Conservation (phyloP, 2,329 filamentous ascomycete species). For the Aspergillus flavus region DNA sequence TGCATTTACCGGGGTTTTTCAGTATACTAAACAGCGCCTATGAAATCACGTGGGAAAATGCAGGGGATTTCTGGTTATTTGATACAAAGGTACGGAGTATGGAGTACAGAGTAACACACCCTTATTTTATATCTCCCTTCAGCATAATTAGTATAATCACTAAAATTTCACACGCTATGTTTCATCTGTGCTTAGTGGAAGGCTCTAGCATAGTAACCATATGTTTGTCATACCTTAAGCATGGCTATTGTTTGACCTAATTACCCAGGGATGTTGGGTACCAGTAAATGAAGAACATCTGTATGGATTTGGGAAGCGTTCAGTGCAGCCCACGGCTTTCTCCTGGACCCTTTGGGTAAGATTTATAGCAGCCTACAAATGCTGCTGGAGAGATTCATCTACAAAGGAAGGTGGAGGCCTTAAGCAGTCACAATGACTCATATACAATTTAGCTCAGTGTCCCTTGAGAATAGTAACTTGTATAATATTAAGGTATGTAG, state of each 20-base stretch:
- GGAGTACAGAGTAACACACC: too few species aligned
- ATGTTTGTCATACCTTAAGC: too few species aligned
- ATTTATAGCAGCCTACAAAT: neutral
- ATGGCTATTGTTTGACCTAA: too few species aligned
- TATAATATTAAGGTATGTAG: neutral
- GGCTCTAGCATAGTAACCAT: neutral
- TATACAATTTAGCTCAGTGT: neutral
- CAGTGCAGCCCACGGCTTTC: neutral
- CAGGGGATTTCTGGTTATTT: too few species aligned
- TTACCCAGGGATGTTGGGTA: neutral
- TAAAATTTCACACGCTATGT: neutral
- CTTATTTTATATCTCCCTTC: too few species aligned
- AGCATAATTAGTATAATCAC: too few species aligned
- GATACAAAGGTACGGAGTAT: too few species aligned
- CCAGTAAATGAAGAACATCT: neutral
- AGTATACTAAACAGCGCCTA: neutral
- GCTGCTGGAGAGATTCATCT: neutral
- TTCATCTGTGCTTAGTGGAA: neutral
- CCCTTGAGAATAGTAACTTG: neutral
- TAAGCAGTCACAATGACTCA: neutral
- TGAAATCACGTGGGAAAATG: too few species aligned
- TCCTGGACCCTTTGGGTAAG: neutral
- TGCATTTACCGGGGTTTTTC: too few species aligned
- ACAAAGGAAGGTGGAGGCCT: neutral
- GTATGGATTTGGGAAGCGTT: neutral